Evolutionary conservation across 306 rosid genomes (phyloP).

Genomic region (Leucaena leucocephala): DNA sequence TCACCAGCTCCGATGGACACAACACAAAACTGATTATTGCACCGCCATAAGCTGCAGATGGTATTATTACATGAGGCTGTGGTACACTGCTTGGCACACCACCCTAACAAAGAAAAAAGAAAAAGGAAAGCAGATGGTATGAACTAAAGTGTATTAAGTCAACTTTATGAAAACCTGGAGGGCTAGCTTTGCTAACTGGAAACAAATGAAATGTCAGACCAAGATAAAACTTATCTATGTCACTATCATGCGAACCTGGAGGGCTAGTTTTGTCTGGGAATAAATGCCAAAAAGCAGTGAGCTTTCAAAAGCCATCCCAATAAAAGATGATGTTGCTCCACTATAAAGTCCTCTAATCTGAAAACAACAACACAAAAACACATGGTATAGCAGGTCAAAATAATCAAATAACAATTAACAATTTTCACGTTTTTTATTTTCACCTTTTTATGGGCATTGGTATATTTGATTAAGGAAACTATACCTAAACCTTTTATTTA

Average conservation of each 20-base stretch:
- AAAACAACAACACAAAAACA: slow-evolving; percentile 29
- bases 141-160: slow-evolving; percentile 7
- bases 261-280: slow-evolving; percentile 73
- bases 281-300: slow-evolving; percentile 87
- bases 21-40: slow-evolving; percentile 84
- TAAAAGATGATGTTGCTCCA: slow-evolving; percentile 91
- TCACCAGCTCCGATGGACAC: slow-evolving; percentile 88
- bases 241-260: slow-evolving; percentile 70
- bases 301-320: slow-evolving; percentile 92
- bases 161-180: neutral
- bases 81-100: slow-evolving; percentile 65
- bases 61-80: slow-evolving; percentile 68
- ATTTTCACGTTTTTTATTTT: slow-evolving; percentile 12
- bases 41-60: slow-evolving; percentile 86
- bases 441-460: slow-evolving; percentile 16
- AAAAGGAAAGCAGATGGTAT: slow-evolving; percentile 23
- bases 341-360: slow-evolving; percentile 94
- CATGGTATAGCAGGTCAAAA: slow-evolving; percentile 11
- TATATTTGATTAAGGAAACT: slow-evolving; percentile 8
- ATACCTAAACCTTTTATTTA: slow-evolving; percentile 12
- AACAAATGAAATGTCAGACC: slow-evolving; percentile 22
- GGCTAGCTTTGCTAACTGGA: slow-evolving; percentile 22
- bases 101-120: slow-evolving; percentile 55
- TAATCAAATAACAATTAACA: neutral
- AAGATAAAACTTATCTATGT: slow-evolving; percentile 29